Conservation (phyloP, 805 yeast species). For the Myxozyma neglecta region DNA sequence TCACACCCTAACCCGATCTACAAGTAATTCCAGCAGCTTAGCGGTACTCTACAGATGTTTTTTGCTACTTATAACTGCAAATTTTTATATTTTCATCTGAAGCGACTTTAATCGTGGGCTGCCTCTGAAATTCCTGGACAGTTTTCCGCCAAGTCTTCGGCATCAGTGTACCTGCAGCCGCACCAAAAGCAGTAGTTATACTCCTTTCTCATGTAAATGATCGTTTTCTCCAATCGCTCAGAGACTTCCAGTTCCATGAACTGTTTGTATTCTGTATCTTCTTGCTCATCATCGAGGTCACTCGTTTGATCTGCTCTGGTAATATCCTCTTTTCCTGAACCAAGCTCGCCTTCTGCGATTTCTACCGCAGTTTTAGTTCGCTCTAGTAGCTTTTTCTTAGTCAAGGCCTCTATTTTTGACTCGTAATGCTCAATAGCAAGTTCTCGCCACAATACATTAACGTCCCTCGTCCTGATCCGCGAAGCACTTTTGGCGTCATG, state of each 20-base stretch:
- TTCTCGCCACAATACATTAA: slow-evolving; percentile 27
- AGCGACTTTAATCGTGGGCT: slow-evolving; percentile 42
- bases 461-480: background rate
- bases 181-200: slow-evolving; percentile 54
- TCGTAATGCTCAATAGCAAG: slow-evolving; percentile 9
- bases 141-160: slow-evolving; percentile 43
- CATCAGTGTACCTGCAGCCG: slow-evolving; percentile 45
- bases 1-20: no score
- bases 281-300: background rate
- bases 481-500: background rate
- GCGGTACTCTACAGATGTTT: no score
- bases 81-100: no score
- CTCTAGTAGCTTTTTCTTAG: slow-evolving; percentile 14
- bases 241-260: slow-evolving; percentile 37
- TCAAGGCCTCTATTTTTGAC: slow-evolving; percentile 1
- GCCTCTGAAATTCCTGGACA: slow-evolving; percentile 54
- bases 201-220: slow-evolving; percentile 44
- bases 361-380: slow-evolving; percentile 4
- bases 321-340: background rate
- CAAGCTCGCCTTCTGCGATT: background rate
- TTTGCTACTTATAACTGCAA: no score
- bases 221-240: slow-evolving; percentile 41
- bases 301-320: background rate
- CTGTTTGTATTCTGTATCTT: slow-evolving; percentile 38
- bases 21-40: no score